These are phyloP conservation scores for Monosporozyma siamensis DNA, from an alignment of 805 yeast species.

Conservation along the genomic window DNA sequence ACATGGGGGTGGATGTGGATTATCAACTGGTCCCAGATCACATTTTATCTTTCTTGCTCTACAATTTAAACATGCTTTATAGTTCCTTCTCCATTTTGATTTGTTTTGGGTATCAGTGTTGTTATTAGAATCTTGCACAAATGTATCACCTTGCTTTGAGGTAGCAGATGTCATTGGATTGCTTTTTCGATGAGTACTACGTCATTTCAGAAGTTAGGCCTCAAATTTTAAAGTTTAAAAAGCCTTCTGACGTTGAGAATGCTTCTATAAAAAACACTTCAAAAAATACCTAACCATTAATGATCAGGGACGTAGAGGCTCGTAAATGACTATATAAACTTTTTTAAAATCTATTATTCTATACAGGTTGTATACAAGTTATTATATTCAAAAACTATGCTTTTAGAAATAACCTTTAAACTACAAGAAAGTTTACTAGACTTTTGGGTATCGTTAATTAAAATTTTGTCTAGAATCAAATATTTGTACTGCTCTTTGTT, in stretches of 20 bases:
- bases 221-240: too few species aligned
- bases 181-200: too few species aligned
- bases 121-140: not conserved
- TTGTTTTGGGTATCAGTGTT: not conserved
- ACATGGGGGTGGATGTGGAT: constrained; percentile 76
- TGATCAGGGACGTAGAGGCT: too few species aligned
- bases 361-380: too few species aligned
- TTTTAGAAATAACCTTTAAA: too few species aligned
- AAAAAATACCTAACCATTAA: too few species aligned
- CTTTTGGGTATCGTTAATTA: not conserved
- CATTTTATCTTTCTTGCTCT: constrained; percentile 78
- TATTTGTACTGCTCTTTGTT: not conserved
- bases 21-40: constrained; percentile 68
- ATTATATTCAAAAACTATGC: not conserved
- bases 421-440: not conserved
- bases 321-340: too few species aligned
- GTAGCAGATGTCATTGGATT: not conserved
- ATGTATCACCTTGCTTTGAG: too few species aligned
- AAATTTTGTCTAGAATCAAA: too few species aligned
- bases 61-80: constrained; percentile 80
- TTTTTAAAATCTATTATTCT: too few species aligned
- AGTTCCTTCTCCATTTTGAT: constrained; percentile 48
- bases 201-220: too few species aligned
- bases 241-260: too few species aligned
- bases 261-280: not conserved